Conservation (phyloP, 495 filamentous ascomycete genomes). For the Podospora appendiculata region DNA sequence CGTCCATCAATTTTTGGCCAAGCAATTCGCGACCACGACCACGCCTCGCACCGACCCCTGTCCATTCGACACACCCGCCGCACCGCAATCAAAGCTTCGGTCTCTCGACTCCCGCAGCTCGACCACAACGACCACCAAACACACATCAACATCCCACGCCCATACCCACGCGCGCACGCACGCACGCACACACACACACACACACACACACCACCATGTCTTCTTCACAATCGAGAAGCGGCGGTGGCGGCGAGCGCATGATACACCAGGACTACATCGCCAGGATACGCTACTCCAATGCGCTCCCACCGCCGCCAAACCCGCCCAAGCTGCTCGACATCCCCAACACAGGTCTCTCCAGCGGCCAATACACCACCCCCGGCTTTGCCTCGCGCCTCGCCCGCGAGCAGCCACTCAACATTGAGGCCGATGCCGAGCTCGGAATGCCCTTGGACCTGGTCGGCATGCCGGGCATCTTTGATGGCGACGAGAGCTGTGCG, state of each 20-base stretch:
- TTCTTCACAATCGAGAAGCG: conserved; percentile 25
- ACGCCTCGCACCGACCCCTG: too few species aligned
- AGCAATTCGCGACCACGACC: too few species aligned
- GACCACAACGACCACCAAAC: too few species aligned
- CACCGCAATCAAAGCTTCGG: too few species aligned
- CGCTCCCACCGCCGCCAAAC: conserved; percentile 83
- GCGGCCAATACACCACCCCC: conserved; percentile 75
- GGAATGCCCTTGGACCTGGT: conserved; percentile 96
- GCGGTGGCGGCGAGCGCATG: conserved; percentile 43
- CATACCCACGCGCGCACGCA: not conserved
- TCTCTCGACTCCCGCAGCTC: too few species aligned
- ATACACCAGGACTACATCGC: conserved; percentile 96
- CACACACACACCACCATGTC: conserved; percentile 7
- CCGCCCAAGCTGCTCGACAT: conserved; percentile 96
- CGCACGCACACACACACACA: not conserved
- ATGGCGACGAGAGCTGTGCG: conserved; percentile 93
- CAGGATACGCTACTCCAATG: conserved; percentile 88
- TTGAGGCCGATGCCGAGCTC: conserved; percentile 94
- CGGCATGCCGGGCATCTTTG: conserved; percentile 87
- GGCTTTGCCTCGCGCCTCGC: conserved; percentile 81
- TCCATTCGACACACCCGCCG: too few species aligned
- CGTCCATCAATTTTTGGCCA: too few species aligned
- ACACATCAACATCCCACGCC: too few species aligned
- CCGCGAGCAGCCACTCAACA: conserved; percentile 85
- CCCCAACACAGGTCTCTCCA: conserved; percentile 78